These are phyloP conservation scores for Diaporthe sp. DNA, from an alignment of 2,329 filamentous ascomycete species.

Conservation along the genomic window DNA sequence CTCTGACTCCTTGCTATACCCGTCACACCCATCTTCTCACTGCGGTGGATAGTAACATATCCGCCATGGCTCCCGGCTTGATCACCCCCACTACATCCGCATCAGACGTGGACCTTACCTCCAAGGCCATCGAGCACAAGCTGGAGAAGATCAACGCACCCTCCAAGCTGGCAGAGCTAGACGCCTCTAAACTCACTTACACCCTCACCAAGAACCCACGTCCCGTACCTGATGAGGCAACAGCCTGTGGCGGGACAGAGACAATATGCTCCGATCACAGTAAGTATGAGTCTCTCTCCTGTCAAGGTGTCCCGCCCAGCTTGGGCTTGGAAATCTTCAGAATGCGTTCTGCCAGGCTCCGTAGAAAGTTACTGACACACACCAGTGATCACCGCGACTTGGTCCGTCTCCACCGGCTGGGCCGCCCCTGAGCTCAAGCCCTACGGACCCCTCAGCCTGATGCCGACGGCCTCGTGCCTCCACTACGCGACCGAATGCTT, in stretches of 20 bases:
- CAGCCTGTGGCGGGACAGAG: slow-evolving; percentile 58
- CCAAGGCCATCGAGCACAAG: slow-evolving; percentile 63
- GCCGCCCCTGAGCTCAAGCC: slow-evolving; percentile 77
- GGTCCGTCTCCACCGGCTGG: slow-evolving; percentile 77
- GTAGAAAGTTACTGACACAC: background rate
- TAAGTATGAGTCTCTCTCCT: background rate
- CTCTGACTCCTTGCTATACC: background rate
- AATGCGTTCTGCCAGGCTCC: background rate
- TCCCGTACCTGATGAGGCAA: slow-evolving; percentile 61
- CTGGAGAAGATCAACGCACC: slow-evolving; percentile 47
- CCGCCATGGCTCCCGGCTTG: slow-evolving; percentile 43
- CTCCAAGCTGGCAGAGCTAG: slow-evolving; percentile 60
- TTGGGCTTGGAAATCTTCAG: background rate
- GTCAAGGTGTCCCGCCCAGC: background rate
- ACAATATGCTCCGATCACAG: slow-evolving; percentile 83
- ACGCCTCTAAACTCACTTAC: slow-evolving; percentile 71
- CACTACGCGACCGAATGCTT: slow-evolving; percentile 95
- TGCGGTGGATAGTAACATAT: background rate
- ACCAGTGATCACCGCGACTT: slow-evolving; percentile 75
- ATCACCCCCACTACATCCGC: slow-evolving; percentile 45
- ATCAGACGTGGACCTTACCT: slow-evolving; percentile 62
- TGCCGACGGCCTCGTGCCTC: slow-evolving; percentile 82
- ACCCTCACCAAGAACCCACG: slow-evolving; percentile 62
- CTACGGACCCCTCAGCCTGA: slow-evolving; percentile 80
- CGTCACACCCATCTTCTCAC: background rate